Percentiles rank a stretch among this genome's conserved stretches.
Evolutionary conservation across 148 eudicot genomes (phyloP).

Genomic region (Nyssa sinensis): DNA sequence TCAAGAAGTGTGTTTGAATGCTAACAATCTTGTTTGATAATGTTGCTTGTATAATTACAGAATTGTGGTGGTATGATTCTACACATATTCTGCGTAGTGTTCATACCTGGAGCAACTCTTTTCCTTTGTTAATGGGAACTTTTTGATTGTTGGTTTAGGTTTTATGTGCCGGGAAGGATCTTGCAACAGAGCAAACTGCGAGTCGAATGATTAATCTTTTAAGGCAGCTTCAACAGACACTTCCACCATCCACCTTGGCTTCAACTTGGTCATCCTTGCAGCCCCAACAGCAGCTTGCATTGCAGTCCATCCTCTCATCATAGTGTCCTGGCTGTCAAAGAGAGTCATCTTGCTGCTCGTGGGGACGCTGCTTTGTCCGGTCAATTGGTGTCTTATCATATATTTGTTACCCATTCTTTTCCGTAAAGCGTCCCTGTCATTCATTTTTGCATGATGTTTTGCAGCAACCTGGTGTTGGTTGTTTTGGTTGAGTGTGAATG

Average conservation of each 20-base stretch:
- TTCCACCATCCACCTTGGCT: slow-evolving; percentile 78
- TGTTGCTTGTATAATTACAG: not conserved
- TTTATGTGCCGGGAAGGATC: slow-evolving; percentile 83
- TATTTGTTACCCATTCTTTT: slow-evolving; percentile 32
- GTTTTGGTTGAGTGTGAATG: slow-evolving; percentile 30
- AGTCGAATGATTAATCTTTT: slow-evolving; percentile 69
- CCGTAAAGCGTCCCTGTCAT: slow-evolving; percentile 22
- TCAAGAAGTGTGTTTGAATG: not conserved
- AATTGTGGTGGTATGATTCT: not conserved
- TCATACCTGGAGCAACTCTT: not conserved
- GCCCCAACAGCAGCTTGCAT: slow-evolving; percentile 87
- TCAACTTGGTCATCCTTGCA: slow-evolving; percentile 82
- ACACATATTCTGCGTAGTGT: not conserved
- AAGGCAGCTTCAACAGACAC: slow-evolving; percentile 85
- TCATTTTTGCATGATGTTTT: slow-evolving; percentile 27
- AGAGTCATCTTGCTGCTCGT: not conserved
- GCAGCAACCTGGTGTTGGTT: slow-evolving; percentile 29
- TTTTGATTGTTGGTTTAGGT: slow-evolving; percentile 42
- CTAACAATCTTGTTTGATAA: not conserved
- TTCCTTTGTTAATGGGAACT: not conserved
- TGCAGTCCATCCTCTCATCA: slow-evolving; percentile 79
- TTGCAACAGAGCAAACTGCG: slow-evolving; percentile 85
- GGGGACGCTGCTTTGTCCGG: slow-evolving; percentile 8
- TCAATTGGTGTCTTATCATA: slow-evolving; percentile 11
- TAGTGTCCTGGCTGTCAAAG: slow-evolving; percentile 15